Evolutionary conservation across 371 early-diverging fungal genomes (phyloP).

Genomic region (Rhizomucor miehei): DNA sequence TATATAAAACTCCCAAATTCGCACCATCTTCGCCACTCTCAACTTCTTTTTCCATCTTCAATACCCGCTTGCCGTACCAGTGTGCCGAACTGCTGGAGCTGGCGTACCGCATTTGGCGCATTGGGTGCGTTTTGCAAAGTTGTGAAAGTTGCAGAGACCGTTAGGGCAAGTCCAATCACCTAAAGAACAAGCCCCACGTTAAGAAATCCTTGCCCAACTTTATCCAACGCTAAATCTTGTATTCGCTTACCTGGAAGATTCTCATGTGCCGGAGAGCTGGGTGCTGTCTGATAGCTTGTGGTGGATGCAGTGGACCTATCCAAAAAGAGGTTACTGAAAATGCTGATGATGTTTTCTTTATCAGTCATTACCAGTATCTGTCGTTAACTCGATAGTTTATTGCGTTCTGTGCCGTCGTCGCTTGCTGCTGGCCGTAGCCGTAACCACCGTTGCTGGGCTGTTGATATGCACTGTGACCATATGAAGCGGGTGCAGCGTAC

Average conservation of each 20-base stretch:
- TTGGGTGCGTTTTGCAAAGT: slow-evolving; percentile 64
- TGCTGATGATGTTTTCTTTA: no score
- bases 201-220: neutral
- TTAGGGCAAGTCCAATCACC: slow-evolving; percentile 18
- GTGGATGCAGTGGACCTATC: no score
- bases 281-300: no score
- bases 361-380: slow-evolving; percentile 47
- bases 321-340: no score
- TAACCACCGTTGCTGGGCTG: neutral
- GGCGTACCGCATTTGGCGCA: slow-evolving; percentile 56
- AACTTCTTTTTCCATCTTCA: no score
- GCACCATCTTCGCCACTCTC: no score
- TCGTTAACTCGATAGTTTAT: slow-evolving; percentile 59
- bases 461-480: slow-evolving; percentile 14
- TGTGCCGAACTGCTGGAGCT: neutral
- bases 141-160: slow-evolving; percentile 53
- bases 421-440: slow-evolving; percentile 21
- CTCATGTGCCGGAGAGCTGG: no score
- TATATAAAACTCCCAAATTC: no score
- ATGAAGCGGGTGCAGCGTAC: slow-evolving; percentile 10
- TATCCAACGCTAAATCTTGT: neutral
- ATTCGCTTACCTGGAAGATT: no score
- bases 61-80: no score
- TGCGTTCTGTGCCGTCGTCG: neutral
- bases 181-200: slow-evolving; percentile 5